A percentile compares a stretch with the other conserved stretches of the same genome.
Evolutionary conservation across 257 asterid genomes (phyloP).

Genomic region (Apocynum venetum): DNA sequence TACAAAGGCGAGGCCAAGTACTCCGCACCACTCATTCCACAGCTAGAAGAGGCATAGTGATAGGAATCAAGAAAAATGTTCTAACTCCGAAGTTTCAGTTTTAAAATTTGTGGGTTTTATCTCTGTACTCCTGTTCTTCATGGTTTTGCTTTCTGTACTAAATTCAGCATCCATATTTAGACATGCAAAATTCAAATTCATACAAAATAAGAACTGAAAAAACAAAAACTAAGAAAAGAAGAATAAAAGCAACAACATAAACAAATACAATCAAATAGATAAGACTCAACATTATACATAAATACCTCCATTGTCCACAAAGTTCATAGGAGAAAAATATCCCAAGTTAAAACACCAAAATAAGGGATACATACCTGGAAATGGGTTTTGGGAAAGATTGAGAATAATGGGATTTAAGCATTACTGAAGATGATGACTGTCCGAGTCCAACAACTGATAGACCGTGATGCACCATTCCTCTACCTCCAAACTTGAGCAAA

Average conservation of each 20-base stretch:
- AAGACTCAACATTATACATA: neutral
- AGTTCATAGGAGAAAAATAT: neutral
- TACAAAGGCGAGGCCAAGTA: neutral
- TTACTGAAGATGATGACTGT: constrained; percentile 12
- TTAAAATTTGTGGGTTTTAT: neutral
- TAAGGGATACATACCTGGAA: constrained; percentile 9
- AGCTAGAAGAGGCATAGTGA: neutral
- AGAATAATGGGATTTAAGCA: neutral
- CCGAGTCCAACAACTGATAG: constrained; percentile 17
- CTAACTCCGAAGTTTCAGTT: neutral
- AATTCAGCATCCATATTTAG: neutral
- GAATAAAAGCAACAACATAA: neutral
- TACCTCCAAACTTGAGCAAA: neutral
- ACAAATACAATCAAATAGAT: neutral
- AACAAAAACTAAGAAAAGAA: neutral
- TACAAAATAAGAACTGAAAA: neutral
- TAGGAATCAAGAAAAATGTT: neutral
- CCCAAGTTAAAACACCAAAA: neutral
- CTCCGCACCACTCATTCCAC: neutral
- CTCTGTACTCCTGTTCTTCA: neutral
- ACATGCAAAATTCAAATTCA: neutral
- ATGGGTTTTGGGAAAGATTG: constrained; percentile 11
- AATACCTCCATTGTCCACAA: neutral
- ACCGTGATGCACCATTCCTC: constrained; percentile 12
- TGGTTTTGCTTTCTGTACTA: neutral